Conservation (phyloP, 2,329 filamentous ascomycete genomes). For the Calonectria multiphialidica region DNA sequence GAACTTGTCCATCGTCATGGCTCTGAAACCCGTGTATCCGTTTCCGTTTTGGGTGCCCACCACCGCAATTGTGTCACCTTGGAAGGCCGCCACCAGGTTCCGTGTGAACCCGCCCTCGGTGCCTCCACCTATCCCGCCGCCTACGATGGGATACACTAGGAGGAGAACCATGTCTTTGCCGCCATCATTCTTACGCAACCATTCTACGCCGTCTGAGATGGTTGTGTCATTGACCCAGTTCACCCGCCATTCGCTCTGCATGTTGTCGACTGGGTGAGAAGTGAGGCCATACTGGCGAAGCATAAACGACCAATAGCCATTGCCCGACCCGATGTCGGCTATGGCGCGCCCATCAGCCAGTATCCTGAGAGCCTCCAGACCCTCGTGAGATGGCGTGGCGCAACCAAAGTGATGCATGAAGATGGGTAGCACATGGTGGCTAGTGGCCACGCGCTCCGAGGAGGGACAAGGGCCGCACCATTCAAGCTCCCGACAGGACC, state of each 20-base stretch:
- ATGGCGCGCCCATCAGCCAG: conserved; percentile 67
- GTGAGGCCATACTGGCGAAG: conserved; percentile 69
- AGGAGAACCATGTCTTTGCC: conserved; percentile 71
- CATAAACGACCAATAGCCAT: conserved; percentile 83
- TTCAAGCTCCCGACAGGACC: conserved; percentile 73
- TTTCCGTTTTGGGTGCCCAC: conserved; percentile 82
- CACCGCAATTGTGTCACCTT: conserved; percentile 75
- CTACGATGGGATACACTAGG: conserved; percentile 80
- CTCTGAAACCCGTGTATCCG: conserved; percentile 78
- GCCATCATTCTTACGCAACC: conserved; percentile 62
- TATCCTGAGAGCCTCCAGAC: conserved; percentile 69
- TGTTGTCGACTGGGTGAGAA: conserved; percentile 74
- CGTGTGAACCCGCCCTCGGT: conserved; percentile 74
- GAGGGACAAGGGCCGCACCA: conserved; percentile 71
- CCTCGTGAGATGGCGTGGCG: conserved; percentile 76
- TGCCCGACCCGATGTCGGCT: conserved; percentile 77
- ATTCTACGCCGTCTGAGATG: conserved; percentile 70
- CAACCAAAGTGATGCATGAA: conserved; percentile 87
- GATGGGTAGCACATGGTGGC: conserved; percentile 78
- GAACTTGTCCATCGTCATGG: conserved; percentile 74
- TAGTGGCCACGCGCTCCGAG: conserved; percentile 64
- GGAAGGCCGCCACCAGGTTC: conserved; percentile 70
- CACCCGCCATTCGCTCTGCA: conserved; percentile 75
- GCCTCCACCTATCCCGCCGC: conserved; percentile 72
- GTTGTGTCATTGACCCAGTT: conserved; percentile 77